phyloP scores from a whole-genome alignment of 352 stramenopile species.

The Globisporangium barbulae region DNA sequence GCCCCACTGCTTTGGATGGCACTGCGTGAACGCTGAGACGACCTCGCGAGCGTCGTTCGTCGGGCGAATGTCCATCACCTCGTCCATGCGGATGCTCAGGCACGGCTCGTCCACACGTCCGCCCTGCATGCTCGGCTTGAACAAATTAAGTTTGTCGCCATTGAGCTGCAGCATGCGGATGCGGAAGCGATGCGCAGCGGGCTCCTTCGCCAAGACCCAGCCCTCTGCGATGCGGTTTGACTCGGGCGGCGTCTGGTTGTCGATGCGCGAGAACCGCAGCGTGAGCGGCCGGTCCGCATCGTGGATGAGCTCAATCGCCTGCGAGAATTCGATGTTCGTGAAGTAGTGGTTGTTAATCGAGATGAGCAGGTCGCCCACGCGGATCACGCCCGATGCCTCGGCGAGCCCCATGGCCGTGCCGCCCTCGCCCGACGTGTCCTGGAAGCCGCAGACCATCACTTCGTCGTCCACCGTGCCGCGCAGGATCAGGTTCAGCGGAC shows the following conservation, averaged over 20 bases:
- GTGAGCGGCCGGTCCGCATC: constrained; percentile 67
- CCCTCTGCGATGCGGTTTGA: constrained; percentile 67
- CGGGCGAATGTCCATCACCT: constrained; percentile 80
- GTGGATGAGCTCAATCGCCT: constrained; percentile 75
- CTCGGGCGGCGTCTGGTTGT: constrained; percentile 31
- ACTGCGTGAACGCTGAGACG: constrained; percentile 77
- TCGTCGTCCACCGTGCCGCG: constrained; percentile 85
- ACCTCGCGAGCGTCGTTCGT: constrained; percentile 79
- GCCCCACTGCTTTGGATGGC: constrained; percentile 84
- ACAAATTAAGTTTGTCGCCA: constrained; percentile 75
- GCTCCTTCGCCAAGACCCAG: constrained; percentile 85
- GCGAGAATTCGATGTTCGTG: constrained; percentile 82
- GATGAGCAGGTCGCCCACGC: constrained; percentile 78
- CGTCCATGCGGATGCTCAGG: constrained; percentile 74
- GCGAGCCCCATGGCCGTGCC: constrained; percentile 40
- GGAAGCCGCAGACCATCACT: constrained; percentile 86
- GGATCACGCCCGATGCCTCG: constrained; percentile 73
- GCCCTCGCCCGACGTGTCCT: constrained; percentile 29
- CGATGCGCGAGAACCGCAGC: constrained; percentile 78
- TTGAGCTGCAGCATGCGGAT: constrained; percentile 84
- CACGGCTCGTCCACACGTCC: constrained; percentile 66
- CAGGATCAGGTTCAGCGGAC: constrained; percentile 66
- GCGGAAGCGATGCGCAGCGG: constrained; percentile 62
- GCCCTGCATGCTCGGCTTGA: constrained; percentile 83
- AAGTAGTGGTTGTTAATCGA: constrained; percentile 88